Evolutionary conservation across 2,329 filamentous ascomycete species (phyloP).

Genomic region (Rhexocercosporidium sp.): DNA sequence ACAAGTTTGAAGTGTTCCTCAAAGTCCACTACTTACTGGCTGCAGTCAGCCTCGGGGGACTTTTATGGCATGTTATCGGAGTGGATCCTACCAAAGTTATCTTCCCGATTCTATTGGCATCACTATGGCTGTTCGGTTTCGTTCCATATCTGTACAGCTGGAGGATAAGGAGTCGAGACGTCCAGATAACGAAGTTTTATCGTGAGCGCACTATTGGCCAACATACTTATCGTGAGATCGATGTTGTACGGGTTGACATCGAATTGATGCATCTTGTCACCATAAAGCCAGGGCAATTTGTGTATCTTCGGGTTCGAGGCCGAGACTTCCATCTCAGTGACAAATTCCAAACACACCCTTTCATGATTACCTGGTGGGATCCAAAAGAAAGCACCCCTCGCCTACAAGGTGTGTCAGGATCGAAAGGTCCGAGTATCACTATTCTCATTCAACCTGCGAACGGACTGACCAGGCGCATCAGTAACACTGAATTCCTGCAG

Average conservation of each 20-base stretch:
- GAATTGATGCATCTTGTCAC: background rate
- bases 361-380: slow-evolving; percentile 6
- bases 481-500: background rate
- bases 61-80: background rate
- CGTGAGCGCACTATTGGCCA: background rate
- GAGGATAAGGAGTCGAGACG: background rate
- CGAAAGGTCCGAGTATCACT: background rate
- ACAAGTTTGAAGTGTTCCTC: too few relatives aligned
- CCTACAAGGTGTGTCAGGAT: background rate
- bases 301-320: background rate
- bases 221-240: slow-evolving; percentile 1
- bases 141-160: background rate
- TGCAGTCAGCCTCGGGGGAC: background rate
- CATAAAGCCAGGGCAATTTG: slow-evolving; percentile 6
- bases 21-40: too few relatives aligned
- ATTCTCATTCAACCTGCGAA: slow-evolving; percentile 1
- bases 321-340: background rate
- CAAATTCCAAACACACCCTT: slow-evolving; percentile 5
- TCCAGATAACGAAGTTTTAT: background rate
- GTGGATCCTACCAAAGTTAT: background rate
- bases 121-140: background rate
- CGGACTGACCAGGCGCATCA: background rate
- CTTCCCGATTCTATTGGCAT: background rate
- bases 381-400: background rate
- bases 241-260: background rate